Percentiles rank a stretch among this genome's conserved stretches.
Conservation (phyloP, 345 rosid species). For the Brassica nigra region DNA sequence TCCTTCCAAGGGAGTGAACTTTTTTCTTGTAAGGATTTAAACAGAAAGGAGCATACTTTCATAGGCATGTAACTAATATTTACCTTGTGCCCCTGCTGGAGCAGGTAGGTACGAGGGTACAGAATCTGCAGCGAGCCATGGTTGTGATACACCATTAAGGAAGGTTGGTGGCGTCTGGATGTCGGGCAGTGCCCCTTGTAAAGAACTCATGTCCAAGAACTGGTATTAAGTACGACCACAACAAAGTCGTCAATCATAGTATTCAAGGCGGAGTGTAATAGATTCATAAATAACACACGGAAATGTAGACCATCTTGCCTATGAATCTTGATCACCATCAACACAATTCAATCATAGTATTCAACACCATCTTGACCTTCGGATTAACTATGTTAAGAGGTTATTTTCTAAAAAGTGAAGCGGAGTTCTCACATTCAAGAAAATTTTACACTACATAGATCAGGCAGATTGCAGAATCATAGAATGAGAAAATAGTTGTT, state of each 20-base stretch:
- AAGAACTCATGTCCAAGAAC: slow-evolving; percentile 82
- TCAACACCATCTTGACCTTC: not conserved
- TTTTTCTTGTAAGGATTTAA: not conserved
- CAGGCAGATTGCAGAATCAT: not conserved
- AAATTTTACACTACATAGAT: not conserved
- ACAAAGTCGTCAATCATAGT: not conserved
- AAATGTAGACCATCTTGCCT: not conserved
- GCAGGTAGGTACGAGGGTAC: slow-evolving; percentile 29
- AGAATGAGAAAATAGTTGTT: not conserved
- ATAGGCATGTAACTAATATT: not conserved
- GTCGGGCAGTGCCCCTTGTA: slow-evolving; percentile 72
- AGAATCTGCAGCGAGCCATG: slow-evolving; percentile 55
- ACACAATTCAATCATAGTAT: too few species aligned
- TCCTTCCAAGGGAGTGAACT: not conserved
- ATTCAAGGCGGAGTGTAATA: slow-evolving; percentile 14
- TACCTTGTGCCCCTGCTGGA: slow-evolving; percentile 71
- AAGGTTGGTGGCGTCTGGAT: slow-evolving; percentile 51
- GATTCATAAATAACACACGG: not conserved
- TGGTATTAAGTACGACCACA: slow-evolving; percentile 42
- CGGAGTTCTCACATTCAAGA: not conserved
- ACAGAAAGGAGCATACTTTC: not conserved
- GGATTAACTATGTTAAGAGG: not conserved
- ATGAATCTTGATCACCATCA: too few species aligned
- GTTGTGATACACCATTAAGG: slow-evolving; percentile 51
- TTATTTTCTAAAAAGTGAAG: not conserved